These are phyloP conservation scores for Cercospora nicotianae DNA, from an alignment of 2,329 filamentous ascomycete genomes.

Conservation along the genomic window DNA sequence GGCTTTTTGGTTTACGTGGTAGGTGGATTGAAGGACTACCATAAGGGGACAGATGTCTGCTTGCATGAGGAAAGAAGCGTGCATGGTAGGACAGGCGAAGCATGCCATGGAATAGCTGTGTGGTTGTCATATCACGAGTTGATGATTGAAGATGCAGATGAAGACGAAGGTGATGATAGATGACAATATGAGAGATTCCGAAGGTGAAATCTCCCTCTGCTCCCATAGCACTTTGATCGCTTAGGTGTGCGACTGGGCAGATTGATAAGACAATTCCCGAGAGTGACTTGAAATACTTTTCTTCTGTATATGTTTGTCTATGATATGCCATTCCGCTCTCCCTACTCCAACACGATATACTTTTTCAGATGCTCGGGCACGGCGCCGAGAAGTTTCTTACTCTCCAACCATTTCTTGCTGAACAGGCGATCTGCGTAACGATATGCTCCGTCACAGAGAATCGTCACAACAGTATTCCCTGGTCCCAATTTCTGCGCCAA, in stretches of 20 bases:
- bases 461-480: slow-evolving; percentile 87
- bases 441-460: slow-evolving; percentile 96
- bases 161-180: neutral
- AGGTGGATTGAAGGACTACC: neutral
- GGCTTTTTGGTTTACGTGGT: neutral
- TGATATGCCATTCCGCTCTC: neutral
- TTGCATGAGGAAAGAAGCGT: neutral
- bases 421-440: slow-evolving; percentile 93
- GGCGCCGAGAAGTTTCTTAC: slow-evolving; percentile 77
- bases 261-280: no score
- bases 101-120: neutral
- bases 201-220: no score
- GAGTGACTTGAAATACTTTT: no score
- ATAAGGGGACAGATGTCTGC: neutral
- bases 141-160: neutral
- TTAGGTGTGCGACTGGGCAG: no score
- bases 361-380: slow-evolving; percentile 84
- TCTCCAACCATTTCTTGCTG: slow-evolving; percentile 82
- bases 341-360: slow-evolving; percentile 85
- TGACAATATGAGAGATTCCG: neutral
- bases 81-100: neutral
- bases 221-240: no score
- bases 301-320: neutral
- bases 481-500: slow-evolving; percentile 86
- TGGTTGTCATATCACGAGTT: neutral